These are phyloP conservation scores for Aspergillus homomorphus DNA, from an alignment of 495 filamentous ascomycete genomes.

Conservation along the genomic window DNA sequence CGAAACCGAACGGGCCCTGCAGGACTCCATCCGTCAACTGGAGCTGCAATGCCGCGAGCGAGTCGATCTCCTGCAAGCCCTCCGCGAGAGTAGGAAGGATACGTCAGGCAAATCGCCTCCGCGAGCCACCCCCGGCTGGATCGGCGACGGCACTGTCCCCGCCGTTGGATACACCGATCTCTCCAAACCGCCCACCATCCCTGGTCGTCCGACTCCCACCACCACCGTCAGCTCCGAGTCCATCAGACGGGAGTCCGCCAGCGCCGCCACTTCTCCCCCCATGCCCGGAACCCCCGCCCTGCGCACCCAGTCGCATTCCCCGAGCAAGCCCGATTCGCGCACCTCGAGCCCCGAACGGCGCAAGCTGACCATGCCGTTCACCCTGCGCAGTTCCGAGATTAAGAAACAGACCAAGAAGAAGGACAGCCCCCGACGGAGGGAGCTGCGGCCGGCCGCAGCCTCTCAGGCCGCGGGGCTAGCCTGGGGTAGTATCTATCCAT, in stretches of 20 bases:
- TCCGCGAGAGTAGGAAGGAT: slow-evolving; percentile 72
- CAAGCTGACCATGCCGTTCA: slow-evolving; percentile 71
- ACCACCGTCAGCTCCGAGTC: slow-evolving; percentile 51
- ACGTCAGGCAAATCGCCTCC: slow-evolving; percentile 30
- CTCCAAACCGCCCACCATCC: slow-evolving; percentile 65
- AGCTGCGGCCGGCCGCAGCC: slow-evolving; percentile 59
- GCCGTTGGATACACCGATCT: slow-evolving; percentile 74
- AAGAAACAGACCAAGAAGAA: slow-evolving; percentile 58
- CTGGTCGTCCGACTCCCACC: slow-evolving; percentile 52
- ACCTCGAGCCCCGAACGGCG: slow-evolving; percentile 79
- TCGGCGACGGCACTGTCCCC: slow-evolving; percentile 78
- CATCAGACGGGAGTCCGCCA: slow-evolving; percentile 1
- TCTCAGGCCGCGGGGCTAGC: slow-evolving; percentile 87
- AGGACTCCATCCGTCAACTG: slow-evolving; percentile 75
- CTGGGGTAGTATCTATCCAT: slow-evolving; percentile 61
- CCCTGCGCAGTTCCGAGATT: slow-evolving; percentile 61
- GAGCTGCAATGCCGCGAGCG: slow-evolving; percentile 93
- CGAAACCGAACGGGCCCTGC: slow-evolving; percentile 81
- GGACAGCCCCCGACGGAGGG: slow-evolving; percentile 31
- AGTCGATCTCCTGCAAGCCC: slow-evolving; percentile 81
- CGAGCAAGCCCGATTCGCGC: slow-evolving; percentile 52
- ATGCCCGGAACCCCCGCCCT: slow-evolving; percentile 27
- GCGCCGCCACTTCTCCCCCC: background rate
- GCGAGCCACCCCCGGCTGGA: slow-evolving; percentile 51
- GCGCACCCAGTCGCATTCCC: slow-evolving; percentile 38